Evolutionary conservation across 306 rosid genomes (phyloP), one percentile per base, ranked within the genome.

Genomic region (Quercus rubra): DNA sequence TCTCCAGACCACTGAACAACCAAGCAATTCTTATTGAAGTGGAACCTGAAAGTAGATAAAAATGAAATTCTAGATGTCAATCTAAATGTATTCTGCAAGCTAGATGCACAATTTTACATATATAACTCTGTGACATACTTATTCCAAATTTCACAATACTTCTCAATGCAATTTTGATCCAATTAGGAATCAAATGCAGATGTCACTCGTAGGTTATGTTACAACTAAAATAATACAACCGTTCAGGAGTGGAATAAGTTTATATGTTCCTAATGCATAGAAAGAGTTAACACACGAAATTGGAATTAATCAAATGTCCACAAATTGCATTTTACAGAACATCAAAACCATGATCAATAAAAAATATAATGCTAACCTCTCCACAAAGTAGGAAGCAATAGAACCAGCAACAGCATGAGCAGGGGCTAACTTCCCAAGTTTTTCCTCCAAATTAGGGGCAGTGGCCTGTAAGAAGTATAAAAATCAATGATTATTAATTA

Each of bases 1-100:
- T 95, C 99, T 81, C 99, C 99, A 57, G 99, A 93, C 97, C 99
- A 93, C 73, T 90, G 95, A 88, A 93, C 83, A 74, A 87, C 90
- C 86, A 89, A 77, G 84, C 99, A 95, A 74, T 90, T 75, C 81
- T 86, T 87, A 88, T 87, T 89, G 82, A 95, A 95, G 78, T 76
- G 64, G 76, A 81, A 91, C 86, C 99, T 95, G 79, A 76, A 74
- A 55, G 20, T 41, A 81, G 61, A 77, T 38, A 35, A 57, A 56
- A 9, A 51, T 17, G 20, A 9, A 4, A 33, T 52, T 71, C 75
- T 67, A 71, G 75, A 27, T 25, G 20, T 55, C 67, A 70, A 12
- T 18, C 56, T 23, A 31, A 20, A 80, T 41, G 14, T 56, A 17
- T 23, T 25, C 10, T 59, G 30, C 66, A 35, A 68, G 51, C 52